A percentile compares a stretch with the other conserved stretches of the same genome.
Conservation (phyloP, 768 basidiomycete genomes). For the Russula earlei region DNA sequence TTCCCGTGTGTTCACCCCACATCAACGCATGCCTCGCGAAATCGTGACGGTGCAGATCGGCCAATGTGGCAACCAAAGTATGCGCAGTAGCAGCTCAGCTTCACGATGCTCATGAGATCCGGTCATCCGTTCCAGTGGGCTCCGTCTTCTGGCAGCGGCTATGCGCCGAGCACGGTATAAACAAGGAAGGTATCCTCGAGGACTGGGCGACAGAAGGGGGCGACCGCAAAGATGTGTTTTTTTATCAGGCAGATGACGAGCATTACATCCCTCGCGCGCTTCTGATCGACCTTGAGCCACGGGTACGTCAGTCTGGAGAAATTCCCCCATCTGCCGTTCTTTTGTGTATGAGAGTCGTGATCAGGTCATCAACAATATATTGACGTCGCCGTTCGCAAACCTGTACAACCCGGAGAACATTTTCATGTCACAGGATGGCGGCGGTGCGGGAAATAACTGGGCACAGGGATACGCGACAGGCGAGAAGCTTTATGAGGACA, state of each 20-base stretch:
- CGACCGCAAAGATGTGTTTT: conserved; percentile 98
- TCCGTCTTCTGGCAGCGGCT: conserved; percentile 98
- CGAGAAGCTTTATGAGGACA: conserved; percentile 87
- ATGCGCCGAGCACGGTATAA: conserved; percentile 98
- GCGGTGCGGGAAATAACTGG: conserved; percentile 99
- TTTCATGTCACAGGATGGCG: conserved; percentile 90
- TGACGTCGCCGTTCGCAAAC: conserved; percentile 77
- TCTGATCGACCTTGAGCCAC: conserved; percentile 90
- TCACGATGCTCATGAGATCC: conserved; percentile 7
- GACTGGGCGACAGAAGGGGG: conserved; percentile 95
- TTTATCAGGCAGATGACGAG: conserved; percentile 99
- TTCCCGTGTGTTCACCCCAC: background rate
- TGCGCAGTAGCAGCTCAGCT: conserved; percentile 16
- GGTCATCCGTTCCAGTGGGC: conserved; percentile 53
- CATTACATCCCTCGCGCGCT: conserved; percentile 98
- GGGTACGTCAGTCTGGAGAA: conserved; percentile 43
- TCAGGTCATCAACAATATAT: conserved; percentile 94
- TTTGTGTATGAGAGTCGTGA: too few species aligned
- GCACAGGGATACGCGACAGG: conserved; percentile 90
- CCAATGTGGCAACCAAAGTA: conserved; percentile 90
- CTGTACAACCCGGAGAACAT: conserved; percentile 99
- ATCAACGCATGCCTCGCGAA: conserved; percentile 59
- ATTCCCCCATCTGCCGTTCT: background rate
- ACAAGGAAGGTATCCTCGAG: conserved; percentile 88
- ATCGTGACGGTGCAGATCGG: conserved; percentile 80